A percentile compares a stretch with the other conserved stretches of the same genome.
These are phyloP conservation scores for Malassezia sp. DNA, from an alignment of 1,284 basidiomycete genomes.

Conservation along the genomic window DNA sequence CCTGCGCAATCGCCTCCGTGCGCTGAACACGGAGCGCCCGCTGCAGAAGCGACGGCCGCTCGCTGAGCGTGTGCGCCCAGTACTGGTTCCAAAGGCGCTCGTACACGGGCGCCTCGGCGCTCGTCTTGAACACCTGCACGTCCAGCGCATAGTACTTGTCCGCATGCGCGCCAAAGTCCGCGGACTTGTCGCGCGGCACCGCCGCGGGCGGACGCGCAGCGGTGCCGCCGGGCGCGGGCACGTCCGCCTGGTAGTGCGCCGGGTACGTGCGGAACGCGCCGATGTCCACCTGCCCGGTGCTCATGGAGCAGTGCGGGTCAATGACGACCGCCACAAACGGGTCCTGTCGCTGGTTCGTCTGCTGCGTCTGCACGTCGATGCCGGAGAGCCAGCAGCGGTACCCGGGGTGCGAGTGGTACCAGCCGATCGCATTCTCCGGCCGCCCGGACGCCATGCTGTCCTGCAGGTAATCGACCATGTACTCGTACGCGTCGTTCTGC, in stretches of 20 bases:
- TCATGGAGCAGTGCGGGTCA: constrained; percentile 94
- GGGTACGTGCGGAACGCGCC: constrained; percentile 96
- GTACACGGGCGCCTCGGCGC: constrained; percentile 70
- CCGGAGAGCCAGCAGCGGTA: constrained; percentile 99
- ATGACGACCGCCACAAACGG: constrained; percentile 96
- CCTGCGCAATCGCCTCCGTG: constrained; percentile 77
- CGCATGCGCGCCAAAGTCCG: constrained; percentile 72
- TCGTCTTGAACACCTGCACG: constrained; percentile 86
- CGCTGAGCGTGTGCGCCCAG: constrained; percentile 90
- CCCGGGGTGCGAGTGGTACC: constrained; percentile 99
- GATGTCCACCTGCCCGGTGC: constrained; percentile 93
- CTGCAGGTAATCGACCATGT: constrained; percentile 87
- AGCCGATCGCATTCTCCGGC: constrained; percentile 82
- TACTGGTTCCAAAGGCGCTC: constrained; percentile 97
- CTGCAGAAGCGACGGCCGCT: constrained; percentile 48
- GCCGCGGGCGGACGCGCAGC: no score
- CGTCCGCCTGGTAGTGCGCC: constrained; percentile 57
- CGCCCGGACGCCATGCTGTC: constrained; percentile 69
- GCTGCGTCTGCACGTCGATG: constrained; percentile 92
- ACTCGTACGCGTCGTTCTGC: constrained; percentile 88
- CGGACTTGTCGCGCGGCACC: constrained; percentile 41
- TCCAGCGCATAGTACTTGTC: constrained; percentile 88
- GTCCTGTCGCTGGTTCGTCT: constrained; percentile 86
- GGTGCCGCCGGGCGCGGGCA: no score
- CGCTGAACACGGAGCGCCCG: constrained; percentile 60